A percentile compares a stretch with the other conserved stretches of the same genome.
phyloP scores from a whole-genome alignment of 228 moss, liverwort and hornwort species.

The Sphagnum fallax region DNA sequence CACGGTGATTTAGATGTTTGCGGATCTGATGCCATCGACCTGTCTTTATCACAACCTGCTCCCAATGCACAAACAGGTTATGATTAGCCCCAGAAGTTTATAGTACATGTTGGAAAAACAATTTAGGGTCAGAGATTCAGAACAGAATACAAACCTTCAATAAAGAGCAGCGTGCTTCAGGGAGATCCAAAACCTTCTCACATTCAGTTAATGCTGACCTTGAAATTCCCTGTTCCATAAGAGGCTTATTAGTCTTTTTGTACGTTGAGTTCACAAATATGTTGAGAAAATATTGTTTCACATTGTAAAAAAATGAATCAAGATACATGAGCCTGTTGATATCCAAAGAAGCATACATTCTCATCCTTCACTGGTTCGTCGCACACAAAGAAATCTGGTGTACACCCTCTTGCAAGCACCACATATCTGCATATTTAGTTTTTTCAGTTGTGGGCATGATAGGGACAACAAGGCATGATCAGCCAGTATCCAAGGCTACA shows the following conservation, averaged over 20 bases:
- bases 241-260: background rate
- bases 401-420: constrained; percentile 64
- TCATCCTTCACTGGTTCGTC: constrained; percentile 68
- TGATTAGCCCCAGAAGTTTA: too few relatives aligned
- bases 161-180: constrained; percentile 54
- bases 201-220: constrained; percentile 49
- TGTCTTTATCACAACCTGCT: constrained; percentile 52
- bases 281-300: background rate
- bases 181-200: constrained; percentile 58
- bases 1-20: constrained; percentile 75
- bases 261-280: background rate
- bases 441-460: too few relatives aligned
- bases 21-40: constrained; percentile 74
- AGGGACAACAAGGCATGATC: too few relatives aligned
- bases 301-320: background rate
- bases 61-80: background rate
- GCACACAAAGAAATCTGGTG: constrained; percentile 52
- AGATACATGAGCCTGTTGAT: background rate
- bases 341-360: constrained; percentile 21
- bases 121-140: background rate
- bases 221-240: constrained; percentile 37
- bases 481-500: too few relatives aligned
- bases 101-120: background rate
- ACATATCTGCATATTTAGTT: constrained; percentile 32
- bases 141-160: constrained; percentile 29